Conservation (phyloP, 2,329 filamentous ascomycete species). For the Pseudocercospora crystallina region DNA sequence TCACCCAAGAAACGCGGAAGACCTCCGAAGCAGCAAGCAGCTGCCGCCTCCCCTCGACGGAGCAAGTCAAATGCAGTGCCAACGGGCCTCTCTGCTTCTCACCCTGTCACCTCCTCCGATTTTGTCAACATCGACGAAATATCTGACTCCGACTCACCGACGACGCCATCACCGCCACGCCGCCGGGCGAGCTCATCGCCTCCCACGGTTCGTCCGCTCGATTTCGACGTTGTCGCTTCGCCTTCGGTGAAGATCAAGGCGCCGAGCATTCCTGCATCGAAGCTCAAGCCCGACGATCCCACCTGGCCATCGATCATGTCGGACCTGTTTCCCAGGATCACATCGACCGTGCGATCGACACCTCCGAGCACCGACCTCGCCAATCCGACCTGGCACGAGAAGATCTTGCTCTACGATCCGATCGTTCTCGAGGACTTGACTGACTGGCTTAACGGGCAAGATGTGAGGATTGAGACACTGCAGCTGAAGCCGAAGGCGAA, state of each 20-base stretch:
- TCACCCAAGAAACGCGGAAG: constrained; percentile 18
- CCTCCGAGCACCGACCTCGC: constrained; percentile 42
- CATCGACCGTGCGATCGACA: constrained; percentile 47
- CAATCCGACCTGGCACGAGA: constrained; percentile 76
- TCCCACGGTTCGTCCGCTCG: constrained; percentile 21
- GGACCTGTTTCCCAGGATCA: constrained; percentile 50
- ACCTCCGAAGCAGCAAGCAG: constrained; percentile 14
- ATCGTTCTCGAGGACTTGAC: constrained; percentile 85
- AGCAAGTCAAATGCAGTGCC: neutral
- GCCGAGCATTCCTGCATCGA: constrained; percentile 1
- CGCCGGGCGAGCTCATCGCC: constrained; percentile 29
- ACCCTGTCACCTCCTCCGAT: constrained; percentile 15
- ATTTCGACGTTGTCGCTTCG: constrained; percentile 18
- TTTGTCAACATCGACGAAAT: constrained; percentile 35
- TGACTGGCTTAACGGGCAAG: constrained; percentile 67
- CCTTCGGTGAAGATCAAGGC: constrained; percentile 11
- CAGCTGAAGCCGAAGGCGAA: constrained; percentile 15
- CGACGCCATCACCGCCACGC: constrained; percentile 34
- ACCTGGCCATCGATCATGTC: constrained; percentile 37
- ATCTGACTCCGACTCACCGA: constrained; percentile 32
- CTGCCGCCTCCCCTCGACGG: neutral
- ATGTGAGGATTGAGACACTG: constrained; percentile 23
- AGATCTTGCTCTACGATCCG: constrained; percentile 90
- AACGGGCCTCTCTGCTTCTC: constrained; percentile 17
- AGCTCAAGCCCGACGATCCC: constrained; percentile 26